These are phyloP conservation scores for Daldinia bambusicola DNA, from an alignment of 495 filamentous ascomycete genomes.

Conservation along the genomic window DNA sequence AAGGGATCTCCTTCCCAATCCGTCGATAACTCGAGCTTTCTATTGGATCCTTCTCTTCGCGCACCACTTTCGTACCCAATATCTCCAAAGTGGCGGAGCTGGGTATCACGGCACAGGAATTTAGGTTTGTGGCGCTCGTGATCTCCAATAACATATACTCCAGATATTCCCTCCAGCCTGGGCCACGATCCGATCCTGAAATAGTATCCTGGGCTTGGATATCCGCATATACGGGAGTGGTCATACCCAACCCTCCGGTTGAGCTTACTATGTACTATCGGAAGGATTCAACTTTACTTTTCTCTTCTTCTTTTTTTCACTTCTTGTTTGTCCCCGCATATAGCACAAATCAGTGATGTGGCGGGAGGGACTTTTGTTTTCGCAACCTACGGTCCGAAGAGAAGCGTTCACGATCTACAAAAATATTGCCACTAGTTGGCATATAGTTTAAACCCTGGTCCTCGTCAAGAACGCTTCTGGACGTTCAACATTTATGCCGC, in stretches of 20 bases:
- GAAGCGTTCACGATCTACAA: slow-evolving; percentile 31
- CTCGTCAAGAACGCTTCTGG: slow-evolving; percentile 38
- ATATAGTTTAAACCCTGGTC: slow-evolving; percentile 28
- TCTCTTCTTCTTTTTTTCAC: too few species aligned
- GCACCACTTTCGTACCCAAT: neutral
- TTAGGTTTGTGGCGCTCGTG: slow-evolving; percentile 7
- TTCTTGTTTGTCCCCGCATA: slow-evolving; percentile 19
- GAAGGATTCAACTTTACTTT: slow-evolving; percentile 27
- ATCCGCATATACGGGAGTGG: slow-evolving; percentile 23
- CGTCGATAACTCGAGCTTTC: neutral
- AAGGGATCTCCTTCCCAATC: slow-evolving; percentile 2
- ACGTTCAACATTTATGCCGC: slow-evolving; percentile 32
- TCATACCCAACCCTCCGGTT: slow-evolving; percentile 22
- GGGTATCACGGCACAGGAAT: neutral
- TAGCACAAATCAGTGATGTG: slow-evolving; percentile 23
- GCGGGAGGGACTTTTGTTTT: slow-evolving; percentile 18
- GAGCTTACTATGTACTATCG: slow-evolving; percentile 44
- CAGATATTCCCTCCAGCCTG: slow-evolving; percentile 13
- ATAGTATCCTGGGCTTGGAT: slow-evolving; percentile 20
- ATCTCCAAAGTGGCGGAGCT: neutral
- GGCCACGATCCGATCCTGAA: slow-evolving; percentile 21
- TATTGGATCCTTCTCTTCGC: neutral
- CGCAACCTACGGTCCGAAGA: slow-evolving; percentile 15
- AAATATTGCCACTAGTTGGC: slow-evolving; percentile 22
- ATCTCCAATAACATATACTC: slow-evolving; percentile 2